Evolutionary conservation across 1,284 basidiomycete genomes (phyloP), one percentile per base, ranked within the genome.

Genomic region (Marasmius sp.): DNA sequence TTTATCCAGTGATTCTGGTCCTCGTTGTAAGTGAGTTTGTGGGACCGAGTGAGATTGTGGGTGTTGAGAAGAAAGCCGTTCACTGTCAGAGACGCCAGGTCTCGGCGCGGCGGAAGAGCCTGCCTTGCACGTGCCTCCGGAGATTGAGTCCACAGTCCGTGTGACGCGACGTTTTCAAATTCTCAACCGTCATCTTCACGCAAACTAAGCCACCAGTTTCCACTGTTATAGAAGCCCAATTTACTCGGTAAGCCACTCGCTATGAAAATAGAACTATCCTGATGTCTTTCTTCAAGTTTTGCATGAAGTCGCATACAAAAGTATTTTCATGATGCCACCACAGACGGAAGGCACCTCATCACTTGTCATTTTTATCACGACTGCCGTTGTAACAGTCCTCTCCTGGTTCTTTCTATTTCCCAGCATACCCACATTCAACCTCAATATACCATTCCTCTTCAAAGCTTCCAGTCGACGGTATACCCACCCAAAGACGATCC

Each of bases 341-440:
- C n/a, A 47, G 59, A 45, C 56, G 51, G 50, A 60, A 59, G 62
- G 50, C 14, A 59, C 59, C 4, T 59, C 59, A 33, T 64, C 62
- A n/a, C 59, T 64, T 20, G 20, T 61, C 14, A 22, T 60, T 14
- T 64, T 61, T 51, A 5, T 64, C 36, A 34, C 45, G 10, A 59
- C 62, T 27, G 60, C 57, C 0, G 12, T 47, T 11, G 36, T 50
- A 16, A 50, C 59, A 22, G 18, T 61, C 5, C 16, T 61, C 20
- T 55, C 62, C 11, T 64, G 60, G 38, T 58, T 60, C 34, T 36
- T 61, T 43, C 49, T 64, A 27, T 59, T 57, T 47, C 53, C 56
- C 12, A 33, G 38, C n/a, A 34, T n/a, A 38, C 52, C 52, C 37
- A 37, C 37, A 11, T n/a, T 49, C 48, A 49, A 49, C 38, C 45